These are phyloP conservation scores for Penicillium thymicola DNA, from an alignment of 2,329 filamentous ascomycete genomes.

Conservation along the genomic window DNA sequence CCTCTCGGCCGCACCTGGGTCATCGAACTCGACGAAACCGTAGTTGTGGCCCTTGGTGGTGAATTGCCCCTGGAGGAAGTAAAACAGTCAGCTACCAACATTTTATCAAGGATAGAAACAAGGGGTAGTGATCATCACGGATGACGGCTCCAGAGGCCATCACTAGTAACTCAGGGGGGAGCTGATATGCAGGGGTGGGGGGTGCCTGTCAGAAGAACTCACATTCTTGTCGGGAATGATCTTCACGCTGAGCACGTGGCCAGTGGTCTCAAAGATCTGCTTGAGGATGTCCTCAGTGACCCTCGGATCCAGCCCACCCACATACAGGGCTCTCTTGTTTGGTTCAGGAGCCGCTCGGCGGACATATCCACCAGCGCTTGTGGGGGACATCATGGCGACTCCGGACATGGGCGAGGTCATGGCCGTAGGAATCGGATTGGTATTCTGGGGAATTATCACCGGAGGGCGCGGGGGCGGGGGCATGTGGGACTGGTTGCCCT, in stretches of 20 bases:
- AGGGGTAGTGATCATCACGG: neutral
- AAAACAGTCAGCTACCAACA: neutral
- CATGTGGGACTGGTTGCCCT: constrained; percentile 72
- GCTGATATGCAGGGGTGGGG: constrained; percentile 7
- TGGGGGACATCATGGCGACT: constrained; percentile 74
- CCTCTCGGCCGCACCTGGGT: constrained; percentile 91
- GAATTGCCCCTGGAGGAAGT: constrained; percentile 30
- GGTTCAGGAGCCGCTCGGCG: constrained; percentile 93
- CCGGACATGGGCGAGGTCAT: constrained; percentile 82
- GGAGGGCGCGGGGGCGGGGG: constrained; percentile 82
- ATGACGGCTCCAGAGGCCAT: neutral
- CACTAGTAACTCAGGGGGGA: neutral
- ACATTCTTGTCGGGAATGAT: constrained; percentile 99
- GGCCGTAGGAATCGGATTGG: constrained; percentile 87
- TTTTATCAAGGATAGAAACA: neutral
- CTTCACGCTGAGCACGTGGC: constrained; percentile 97
- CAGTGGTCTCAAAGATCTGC: constrained; percentile 98
- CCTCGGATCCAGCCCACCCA: constrained; percentile 89
- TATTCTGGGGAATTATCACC: constrained; percentile 89
- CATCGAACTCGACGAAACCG: constrained; percentile 97
- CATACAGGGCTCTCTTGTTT: constrained; percentile 96
- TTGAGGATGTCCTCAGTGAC: constrained; percentile 95
- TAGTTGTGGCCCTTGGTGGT: constrained; percentile 98
- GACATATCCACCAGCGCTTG: constrained; percentile 73
- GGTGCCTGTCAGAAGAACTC: constrained; percentile 45